Evolutionary conservation across 495 filamentous ascomycete species (phyloP).

Genomic region (Xylaria palmicola): DNA sequence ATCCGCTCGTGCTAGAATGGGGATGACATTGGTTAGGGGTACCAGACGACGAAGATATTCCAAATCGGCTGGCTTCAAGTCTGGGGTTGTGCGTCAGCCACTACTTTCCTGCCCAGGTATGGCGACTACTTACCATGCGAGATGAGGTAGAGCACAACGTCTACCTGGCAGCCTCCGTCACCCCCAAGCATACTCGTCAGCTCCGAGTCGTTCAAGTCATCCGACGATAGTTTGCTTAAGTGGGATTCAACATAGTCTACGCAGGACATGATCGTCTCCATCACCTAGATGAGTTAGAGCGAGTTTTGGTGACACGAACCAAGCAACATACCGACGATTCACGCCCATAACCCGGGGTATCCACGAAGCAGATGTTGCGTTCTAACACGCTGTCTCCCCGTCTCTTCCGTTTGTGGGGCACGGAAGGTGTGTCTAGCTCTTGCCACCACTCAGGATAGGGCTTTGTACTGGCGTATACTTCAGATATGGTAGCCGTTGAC

Average conservation of each 20-base stretch:
- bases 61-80: constrained; percentile 69
- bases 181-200: constrained; percentile 79
- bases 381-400: constrained; percentile 81
- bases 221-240: constrained; percentile 60
- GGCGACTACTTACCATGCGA: constrained; percentile 31
- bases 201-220: constrained; percentile 67
- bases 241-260: constrained; percentile 70
- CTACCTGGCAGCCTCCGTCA: constrained; percentile 83
- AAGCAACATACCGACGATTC: constrained; percentile 54
- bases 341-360: constrained; percentile 74
- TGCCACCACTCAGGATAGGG: constrained; percentile 95
- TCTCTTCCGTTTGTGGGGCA: constrained; percentile 73
- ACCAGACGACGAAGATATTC: constrained; percentile 73
- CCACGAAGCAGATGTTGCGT: constrained; percentile 92
- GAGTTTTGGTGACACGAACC: background rate
- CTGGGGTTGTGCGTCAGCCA: constrained; percentile 43
- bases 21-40: constrained; percentile 82
- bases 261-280: constrained; percentile 67
- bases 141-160: constrained; percentile 83
- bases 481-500: constrained; percentile 59
- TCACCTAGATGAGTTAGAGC: constrained; percentile 37
- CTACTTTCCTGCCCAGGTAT: background rate
- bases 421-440: constrained; percentile 73
- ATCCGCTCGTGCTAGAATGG: constrained; percentile 79
- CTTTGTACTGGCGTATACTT: constrained; percentile 90